Base-by-base conservation (phyloP, 2,329 filamentous ascomycete genomes). In the Xylaria sp. region DNA sequence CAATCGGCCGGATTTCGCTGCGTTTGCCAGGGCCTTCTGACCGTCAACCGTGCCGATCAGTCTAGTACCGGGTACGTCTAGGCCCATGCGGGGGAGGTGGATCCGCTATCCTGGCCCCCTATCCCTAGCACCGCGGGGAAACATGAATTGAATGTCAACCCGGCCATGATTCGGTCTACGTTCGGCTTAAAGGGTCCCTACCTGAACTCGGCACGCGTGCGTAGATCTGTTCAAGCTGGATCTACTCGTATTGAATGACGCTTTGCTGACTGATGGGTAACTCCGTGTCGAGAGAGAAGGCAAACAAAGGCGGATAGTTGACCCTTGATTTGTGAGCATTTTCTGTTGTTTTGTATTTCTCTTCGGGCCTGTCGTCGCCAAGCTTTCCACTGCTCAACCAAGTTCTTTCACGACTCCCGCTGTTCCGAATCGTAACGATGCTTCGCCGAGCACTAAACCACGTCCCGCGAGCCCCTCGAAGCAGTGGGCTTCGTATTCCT, bases 391-490 rank as follows among this genome's bases (percentile, higher is more conserved):
- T n/a, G n/a, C n/a, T n/a, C n/a, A n/a, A n/a, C n/a, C n/a, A n/a
- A n/a, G n/a, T n/a, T n/a, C n/a, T 9, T 26, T 26, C 24, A 26
- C 24, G 24, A 26, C 24, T 11, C 24, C n/a, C 39, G 38, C 19
- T 21, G 16, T 24, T 37, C 20, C 39, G 46, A 18, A 48, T 40
- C 26, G 19, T 42, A 56, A 57, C 34, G 19, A 71, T 71, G 69
- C 57, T 70, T 56, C 68, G 65, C 49, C 66, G 66, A 60, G 62
- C 55, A 17, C 46, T 66, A 18, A 46, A 53, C 40, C 62, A 64
- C 51, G 63, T 63, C 56, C 63, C 67, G 50, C 62, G 64, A 51
- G 63, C 63, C 56, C 63, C 67, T 51, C 62, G 64, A 54, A 54
- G 63, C 53, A 55, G 9, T 9, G 9, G n/a, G 6, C 24, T 26